These are phyloP conservation scores for Ilyonectria mors-panacis DNA, from an alignment of 2,329 filamentous ascomycete genomes.

Conservation along the genomic window DNA sequence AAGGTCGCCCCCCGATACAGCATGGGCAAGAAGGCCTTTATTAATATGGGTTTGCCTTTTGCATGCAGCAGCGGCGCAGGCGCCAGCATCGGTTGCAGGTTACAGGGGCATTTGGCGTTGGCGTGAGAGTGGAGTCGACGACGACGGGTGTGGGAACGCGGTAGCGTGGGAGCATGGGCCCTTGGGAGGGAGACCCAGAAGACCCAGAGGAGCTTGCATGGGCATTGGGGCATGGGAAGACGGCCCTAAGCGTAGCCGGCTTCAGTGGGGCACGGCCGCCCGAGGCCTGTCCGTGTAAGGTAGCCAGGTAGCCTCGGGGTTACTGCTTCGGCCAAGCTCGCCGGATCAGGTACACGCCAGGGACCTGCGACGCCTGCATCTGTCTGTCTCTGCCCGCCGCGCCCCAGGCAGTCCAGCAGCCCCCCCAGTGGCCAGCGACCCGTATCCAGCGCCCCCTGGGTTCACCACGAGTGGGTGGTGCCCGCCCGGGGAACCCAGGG, in stretches of 20 bases:
- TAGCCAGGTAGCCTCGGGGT: neutral
- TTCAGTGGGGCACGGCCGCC: slow-evolving; percentile 6
- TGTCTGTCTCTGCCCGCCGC: neutral
- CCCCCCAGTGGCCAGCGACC: neutral
- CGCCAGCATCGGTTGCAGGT: slow-evolving; percentile 27
- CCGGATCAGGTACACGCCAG: neutral
- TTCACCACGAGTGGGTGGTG: neutral
- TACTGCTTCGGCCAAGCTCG: neutral
- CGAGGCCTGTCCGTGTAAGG: neutral
- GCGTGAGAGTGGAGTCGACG: slow-evolving; percentile 40
- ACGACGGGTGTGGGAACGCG: slow-evolving; percentile 25
- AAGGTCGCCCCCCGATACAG: slow-evolving; percentile 7
- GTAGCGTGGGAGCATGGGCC: slow-evolving; percentile 4
- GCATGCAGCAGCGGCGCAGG: slow-evolving; percentile 22
- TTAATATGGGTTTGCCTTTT: slow-evolving; percentile 31
- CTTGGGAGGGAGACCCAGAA: neutral
- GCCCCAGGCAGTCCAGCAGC: neutral
- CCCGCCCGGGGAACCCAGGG: neutral
- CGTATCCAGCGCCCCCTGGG: neutral
- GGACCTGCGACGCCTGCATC: neutral
- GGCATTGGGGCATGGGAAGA: slow-evolving; percentile 2
- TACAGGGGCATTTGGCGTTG: slow-evolving; percentile 36
- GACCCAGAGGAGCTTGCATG: slow-evolving; percentile 10
- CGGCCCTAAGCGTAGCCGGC: slow-evolving; percentile 26
- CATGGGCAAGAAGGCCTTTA: slow-evolving; percentile 28